phyloP scores from a whole-genome alignment of 2,329 filamentous ascomycete genomes.

The Aphanocladium album region DNA sequence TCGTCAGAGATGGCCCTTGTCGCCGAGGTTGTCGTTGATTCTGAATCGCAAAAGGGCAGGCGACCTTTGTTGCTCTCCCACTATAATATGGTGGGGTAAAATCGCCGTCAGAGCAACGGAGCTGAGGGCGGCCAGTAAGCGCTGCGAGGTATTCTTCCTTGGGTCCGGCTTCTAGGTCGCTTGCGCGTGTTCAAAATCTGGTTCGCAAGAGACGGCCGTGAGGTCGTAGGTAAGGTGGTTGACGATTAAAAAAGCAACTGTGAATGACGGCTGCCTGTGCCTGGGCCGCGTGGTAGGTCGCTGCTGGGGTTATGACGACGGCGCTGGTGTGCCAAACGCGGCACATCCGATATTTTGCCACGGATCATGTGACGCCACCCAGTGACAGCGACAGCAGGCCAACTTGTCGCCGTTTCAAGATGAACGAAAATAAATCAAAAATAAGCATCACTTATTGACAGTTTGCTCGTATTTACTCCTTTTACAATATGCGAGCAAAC shows the following conservation, averaged over 20 bases:
- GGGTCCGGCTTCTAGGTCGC: neutral
- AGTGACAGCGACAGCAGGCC: conserved; percentile 17
- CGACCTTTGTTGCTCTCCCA: neutral
- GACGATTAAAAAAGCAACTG: neutral
- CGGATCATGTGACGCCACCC: conserved; percentile 27
- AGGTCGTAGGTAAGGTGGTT: neutral
- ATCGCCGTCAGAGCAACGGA: conserved; percentile 4
- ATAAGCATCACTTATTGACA: too few species aligned
- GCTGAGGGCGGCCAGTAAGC: neutral
- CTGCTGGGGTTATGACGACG: conserved; percentile 25
- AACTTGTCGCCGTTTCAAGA: neutral
- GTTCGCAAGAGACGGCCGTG: neutral
- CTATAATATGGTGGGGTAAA: conserved; percentile 4
- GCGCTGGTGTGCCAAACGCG: neutral
- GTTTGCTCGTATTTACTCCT: too few species aligned
- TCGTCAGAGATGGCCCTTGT: neutral
- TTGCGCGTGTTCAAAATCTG: neutral
- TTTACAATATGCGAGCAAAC: too few species aligned
- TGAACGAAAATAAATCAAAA: too few species aligned
- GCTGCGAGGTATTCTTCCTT: neutral
- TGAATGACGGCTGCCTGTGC: conserved; percentile 1
- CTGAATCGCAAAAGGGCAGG: conserved; percentile 3
- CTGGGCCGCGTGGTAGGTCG: conserved; percentile 5
- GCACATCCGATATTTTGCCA: conserved; percentile 25
- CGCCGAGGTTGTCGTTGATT: neutral